Base-by-base conservation (phyloP, 768 basidiomycete species). In the Megacollybia marginata region DNA sequence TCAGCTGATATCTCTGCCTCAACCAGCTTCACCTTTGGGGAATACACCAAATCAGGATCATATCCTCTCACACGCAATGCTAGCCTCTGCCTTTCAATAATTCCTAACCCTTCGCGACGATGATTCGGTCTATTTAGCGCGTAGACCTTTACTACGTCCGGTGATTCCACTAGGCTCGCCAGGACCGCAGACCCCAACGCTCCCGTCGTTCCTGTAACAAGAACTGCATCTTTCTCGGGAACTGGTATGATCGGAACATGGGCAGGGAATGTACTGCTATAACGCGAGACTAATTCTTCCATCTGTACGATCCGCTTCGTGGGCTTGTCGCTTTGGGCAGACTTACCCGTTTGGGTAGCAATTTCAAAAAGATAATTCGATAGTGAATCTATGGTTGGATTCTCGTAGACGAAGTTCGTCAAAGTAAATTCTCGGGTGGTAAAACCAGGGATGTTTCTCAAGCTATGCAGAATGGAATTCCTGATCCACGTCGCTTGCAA, bases 401-500 rank as follows among this genome's bases (percentile, higher is more conserved):
- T 13, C 13, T 28, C n/a, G 5, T n/a, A 28, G 23, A 16, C 44
- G 15, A 28, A n/a, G 5, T 45, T 45, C 23, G n/a, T 28, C 23
- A 6, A 13, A 45, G 44, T 16, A 10, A 23, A 45, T 2, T 45
- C 13, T 13, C 10, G 52, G 9, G 55, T 54, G 20, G 59, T 48
- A 11, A 57, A 48, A 9, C 59, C 51, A 6, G 55, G 55, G 0
- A 61, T 54, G 8, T 52, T 49, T n/a, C 60, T 63, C 4, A 74
- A 53, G 20, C 52, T 55, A 19, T 60, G 62, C 10, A 74, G 53
- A 18, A 76, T 54, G 16, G 65, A 58, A 44, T 70, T 67, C 4
- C 71, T 66, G 23, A 73, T 69, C 57, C 65, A 69, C 0, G 69
- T 72, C 16, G 67, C 68, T 52, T 69, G 65, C 5, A 73, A 44